phyloP scores from a whole-genome alignment of 345 rosid species.

The Clausena lansium region DNA sequence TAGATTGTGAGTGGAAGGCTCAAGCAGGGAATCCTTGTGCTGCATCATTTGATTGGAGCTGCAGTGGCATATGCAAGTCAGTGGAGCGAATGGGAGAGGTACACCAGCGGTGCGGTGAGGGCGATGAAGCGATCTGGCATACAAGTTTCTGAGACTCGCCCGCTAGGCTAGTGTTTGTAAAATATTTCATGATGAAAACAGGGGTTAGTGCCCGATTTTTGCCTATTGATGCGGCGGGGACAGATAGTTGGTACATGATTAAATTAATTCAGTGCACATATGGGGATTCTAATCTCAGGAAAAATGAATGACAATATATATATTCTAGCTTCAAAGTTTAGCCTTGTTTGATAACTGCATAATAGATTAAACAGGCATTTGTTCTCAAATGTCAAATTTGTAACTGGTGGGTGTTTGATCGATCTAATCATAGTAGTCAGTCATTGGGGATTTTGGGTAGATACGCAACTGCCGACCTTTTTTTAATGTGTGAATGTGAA shows the following conservation, averaged over 20 bases:
- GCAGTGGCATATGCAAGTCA: conserved; percentile 74
- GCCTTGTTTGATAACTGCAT: neutral
- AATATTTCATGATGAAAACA: conserved; percentile 18
- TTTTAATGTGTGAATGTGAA: too few species aligned
- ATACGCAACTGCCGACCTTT: too few species aligned
- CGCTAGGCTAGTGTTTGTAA: conserved; percentile 13
- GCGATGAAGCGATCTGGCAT: conserved; percentile 79
- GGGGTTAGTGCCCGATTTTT: conserved; percentile 40
- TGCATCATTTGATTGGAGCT: conserved; percentile 80
- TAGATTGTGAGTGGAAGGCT: conserved; percentile 83
- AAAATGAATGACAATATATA: neutral
- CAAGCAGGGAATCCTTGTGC: conserved; percentile 81
- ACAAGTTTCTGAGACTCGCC: conserved; percentile 55
- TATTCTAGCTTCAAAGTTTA: neutral
- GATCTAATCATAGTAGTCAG: too few species aligned
- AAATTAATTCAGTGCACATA: conserved; percentile 37
- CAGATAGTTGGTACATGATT: conserved; percentile 30
- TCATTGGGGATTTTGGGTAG: too few species aligned
- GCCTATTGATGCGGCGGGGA: conserved; percentile 36
- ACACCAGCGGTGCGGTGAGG: conserved; percentile 73
- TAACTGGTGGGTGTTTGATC: too few species aligned
- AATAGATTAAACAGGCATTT: neutral
- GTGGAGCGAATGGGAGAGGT: conserved; percentile 72
- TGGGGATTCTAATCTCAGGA: conserved; percentile 18
- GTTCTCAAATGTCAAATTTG: neutral